Base-by-base conservation (phyloP, 352 stramenopile species). In the Globisporangium splendens region DNA sequence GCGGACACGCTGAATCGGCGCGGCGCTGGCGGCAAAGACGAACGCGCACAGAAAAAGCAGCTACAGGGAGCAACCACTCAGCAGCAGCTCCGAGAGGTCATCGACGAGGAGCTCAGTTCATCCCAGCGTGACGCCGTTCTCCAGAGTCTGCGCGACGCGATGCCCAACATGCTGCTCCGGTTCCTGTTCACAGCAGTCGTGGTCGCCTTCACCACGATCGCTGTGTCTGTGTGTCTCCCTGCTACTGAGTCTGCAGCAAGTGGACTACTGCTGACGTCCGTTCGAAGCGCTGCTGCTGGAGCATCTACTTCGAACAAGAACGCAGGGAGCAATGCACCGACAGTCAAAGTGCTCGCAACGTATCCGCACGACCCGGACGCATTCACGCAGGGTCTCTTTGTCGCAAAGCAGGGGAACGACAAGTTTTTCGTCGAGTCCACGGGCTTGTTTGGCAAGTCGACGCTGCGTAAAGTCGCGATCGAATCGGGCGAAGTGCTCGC, bases 351-450 rank as follows among this genome's bases (percentile, higher is more conserved):
- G 24, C 59, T 95, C 28, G 71, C 60, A 15, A 75, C 74, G 68
- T 93, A 86, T 59, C 81, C 85, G 14, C 91, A 98, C 58, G 91
- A 97, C 56, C 8, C 66, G 0, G 50, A 62, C 20, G 87, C 91
- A 3, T 98, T 98, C 65, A 96, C 89, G 18, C 91, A 95, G 56
- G 89, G 89, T 1, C 68, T 94, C 33, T 49, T 91, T 69, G 42
- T 96, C 47, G 61, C 87, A 50, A 69, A 68, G 31, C 50, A 73
- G 6, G 77, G 65, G 11, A 43, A 67, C 2, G 50, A 83, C 31
- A 94, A 90, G 38, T 78, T 86, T 38, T 83, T 98, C n/a, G 95
- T 96, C 57, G 92, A 98, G 73, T 97, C 91, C 0, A 96, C 86
- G 20, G 95, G 95, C 2, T 44, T 97, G 5, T 95, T 91, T 69